These are phyloP conservation scores for Sporisorium scitamineum DNA, from an alignment of 1,284 basidiomycete genomes.

Conservation along the genomic window DNA sequence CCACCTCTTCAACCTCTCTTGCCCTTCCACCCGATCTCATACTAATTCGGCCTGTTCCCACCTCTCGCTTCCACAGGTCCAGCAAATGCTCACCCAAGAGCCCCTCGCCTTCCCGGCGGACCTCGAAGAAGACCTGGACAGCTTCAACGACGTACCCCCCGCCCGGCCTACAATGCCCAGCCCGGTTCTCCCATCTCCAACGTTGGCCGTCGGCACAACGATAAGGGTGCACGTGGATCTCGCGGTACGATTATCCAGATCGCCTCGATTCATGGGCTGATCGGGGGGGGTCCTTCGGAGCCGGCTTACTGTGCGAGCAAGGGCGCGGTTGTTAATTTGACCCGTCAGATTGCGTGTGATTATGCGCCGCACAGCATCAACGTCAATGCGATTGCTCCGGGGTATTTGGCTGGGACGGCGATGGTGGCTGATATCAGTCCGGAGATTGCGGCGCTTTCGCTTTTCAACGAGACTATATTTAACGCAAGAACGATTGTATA, in stretches of 20 bases:
- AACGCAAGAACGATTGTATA: too few species aligned
- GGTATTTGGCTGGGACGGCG: slow-evolving; percentile 42
- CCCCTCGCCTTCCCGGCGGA: slow-evolving; percentile 42
- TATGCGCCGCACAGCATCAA: slow-evolving; percentile 50
- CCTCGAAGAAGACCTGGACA: slow-evolving; percentile 45
- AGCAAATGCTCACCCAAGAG: slow-evolving; percentile 49
- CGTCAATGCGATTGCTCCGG: slow-evolving; percentile 49
- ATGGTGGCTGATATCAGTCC: slow-evolving; percentile 44
- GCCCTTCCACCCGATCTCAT: too few species aligned
- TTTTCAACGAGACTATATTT: too few species aligned
- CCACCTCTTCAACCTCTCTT: background rate
- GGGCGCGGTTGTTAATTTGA: slow-evolving; percentile 48
- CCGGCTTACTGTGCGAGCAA: slow-evolving; percentile 48
- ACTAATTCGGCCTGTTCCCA: background rate
- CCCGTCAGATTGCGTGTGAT: slow-evolving; percentile 46
- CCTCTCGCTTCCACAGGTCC: slow-evolving; percentile 10
- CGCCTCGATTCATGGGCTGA: slow-evolving; percentile 47
- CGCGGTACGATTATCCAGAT: slow-evolving; percentile 50
- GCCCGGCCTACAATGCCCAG: slow-evolving; percentile 12
- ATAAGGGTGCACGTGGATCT: slow-evolving; percentile 45
- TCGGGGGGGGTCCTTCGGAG: slow-evolving; percentile 49
- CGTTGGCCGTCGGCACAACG: slow-evolving; percentile 24
- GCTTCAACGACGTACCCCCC: slow-evolving; percentile 22
- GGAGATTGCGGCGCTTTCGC: slow-evolving; percentile 17
- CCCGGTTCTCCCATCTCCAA: slow-evolving; percentile 28